Percentiles rank a stretch among this genome's conserved stretches.
Evolutionary conservation across 768 basidiomycete species (phyloP).

Genomic region (Rhizopogon vulgaris): DNA sequence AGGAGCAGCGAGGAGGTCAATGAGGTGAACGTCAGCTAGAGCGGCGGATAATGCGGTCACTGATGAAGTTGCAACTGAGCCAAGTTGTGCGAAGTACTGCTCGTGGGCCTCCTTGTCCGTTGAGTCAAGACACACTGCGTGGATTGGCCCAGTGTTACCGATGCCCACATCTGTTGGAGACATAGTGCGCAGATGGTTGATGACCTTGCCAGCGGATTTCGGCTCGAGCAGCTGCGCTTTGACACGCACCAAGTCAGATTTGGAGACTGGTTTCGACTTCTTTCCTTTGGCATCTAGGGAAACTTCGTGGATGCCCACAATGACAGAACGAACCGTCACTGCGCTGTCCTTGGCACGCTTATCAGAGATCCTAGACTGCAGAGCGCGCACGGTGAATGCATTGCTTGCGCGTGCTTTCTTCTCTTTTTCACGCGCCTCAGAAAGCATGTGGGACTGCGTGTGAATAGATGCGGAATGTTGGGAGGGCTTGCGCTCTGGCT

Average conservation of each 20-base stretch:
- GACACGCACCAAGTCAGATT: slow-evolving; percentile 53
- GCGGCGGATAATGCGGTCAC: slow-evolving; percentile 42
- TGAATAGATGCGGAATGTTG: slow-evolving; percentile 5
- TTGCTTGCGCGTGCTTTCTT: slow-evolving; percentile 33
- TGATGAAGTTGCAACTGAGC: slow-evolving; percentile 42
- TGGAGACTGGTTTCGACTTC: slow-evolving; percentile 37
- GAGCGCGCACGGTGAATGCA: slow-evolving; percentile 24
- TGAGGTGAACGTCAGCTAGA: slow-evolving; percentile 54
- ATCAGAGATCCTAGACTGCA: slow-evolving; percentile 37
- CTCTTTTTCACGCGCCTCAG: slow-evolving; percentile 31
- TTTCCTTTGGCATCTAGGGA: slow-evolving; percentile 24
- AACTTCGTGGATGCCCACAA: slow-evolving; percentile 46
- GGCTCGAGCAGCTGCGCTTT: slow-evolving; percentile 63
- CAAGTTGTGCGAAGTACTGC: slow-evolving; percentile 51
- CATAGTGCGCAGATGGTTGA: slow-evolving; percentile 60
- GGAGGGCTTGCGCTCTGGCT: slow-evolving; percentile 25
- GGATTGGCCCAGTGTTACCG: slow-evolving; percentile 46
- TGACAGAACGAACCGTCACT: slow-evolving; percentile 56
- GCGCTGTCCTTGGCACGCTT: slow-evolving; percentile 63
- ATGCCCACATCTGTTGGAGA: slow-evolving; percentile 26
- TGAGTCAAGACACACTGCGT: slow-evolving; percentile 67
- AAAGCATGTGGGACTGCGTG: slow-evolving; percentile 19
- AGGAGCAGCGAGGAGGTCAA: slow-evolving; percentile 54
- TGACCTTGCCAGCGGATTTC: slow-evolving; percentile 64
- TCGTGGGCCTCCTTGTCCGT: slow-evolving; percentile 58